Evolutionary conservation across 1,139 yeast genomes (phyloP).

Genomic region (Diutina rugosa): DNA sequence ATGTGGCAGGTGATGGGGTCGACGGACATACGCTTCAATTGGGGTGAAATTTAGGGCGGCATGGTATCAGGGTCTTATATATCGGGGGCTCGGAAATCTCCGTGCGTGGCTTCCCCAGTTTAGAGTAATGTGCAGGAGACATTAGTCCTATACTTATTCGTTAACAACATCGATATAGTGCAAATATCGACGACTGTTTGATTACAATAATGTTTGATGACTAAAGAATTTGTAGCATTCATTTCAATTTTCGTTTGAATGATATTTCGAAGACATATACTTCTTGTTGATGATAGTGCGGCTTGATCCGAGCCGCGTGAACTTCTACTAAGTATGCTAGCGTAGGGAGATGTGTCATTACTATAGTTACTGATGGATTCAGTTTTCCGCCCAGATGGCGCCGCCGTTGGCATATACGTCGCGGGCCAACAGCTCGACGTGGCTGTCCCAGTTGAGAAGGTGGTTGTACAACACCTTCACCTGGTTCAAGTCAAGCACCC

Average conservation of each 20-base stretch:
- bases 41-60: not conserved
- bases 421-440: slow-evolving; percentile 53
- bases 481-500: slow-evolving; percentile 76
- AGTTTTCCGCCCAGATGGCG: slow-evolving; percentile 8
- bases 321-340: too few relatives aligned
- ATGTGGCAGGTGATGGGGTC: slow-evolving; percentile 79
- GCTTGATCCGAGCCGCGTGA: too few relatives aligned
- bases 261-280: too few relatives aligned
- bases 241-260: too few relatives aligned
- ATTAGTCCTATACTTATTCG: too few relatives aligned
- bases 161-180: too few relatives aligned
- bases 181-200: too few relatives aligned
- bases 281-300: too few relatives aligned
- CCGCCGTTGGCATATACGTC: slow-evolving; percentile 32
- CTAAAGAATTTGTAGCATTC: too few relatives aligned
- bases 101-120: not conserved
- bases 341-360: not conserved
- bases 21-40: not conserved
- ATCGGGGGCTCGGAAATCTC: not conserved
- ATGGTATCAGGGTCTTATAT: not conserved
- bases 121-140: not conserved
- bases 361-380: not conserved
- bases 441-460: slow-evolving; percentile 64
- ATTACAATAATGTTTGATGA: too few relatives aligned
- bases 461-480: slow-evolving; percentile 64